These are phyloP conservation scores for Rhodotorula sp. DNA, from an alignment of 1,284 basidiomycete species.

Conservation along the genomic window DNA sequence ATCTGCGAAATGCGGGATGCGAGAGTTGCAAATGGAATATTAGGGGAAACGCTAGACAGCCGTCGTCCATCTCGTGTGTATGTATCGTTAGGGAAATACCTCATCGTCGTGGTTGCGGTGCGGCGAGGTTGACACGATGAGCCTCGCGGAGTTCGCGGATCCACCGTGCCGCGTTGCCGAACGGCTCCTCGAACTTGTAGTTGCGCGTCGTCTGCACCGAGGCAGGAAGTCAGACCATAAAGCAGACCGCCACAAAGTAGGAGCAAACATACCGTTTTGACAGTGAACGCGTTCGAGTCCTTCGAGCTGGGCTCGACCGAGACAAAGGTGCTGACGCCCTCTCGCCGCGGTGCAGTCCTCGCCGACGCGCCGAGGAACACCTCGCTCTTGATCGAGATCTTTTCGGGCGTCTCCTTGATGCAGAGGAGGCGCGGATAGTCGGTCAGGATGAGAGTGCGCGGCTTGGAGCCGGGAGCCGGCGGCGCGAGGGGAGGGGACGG, in stretches of 20 bases:
- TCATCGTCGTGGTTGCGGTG: background rate
- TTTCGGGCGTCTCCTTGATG: slow-evolving; percentile 52
- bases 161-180: slow-evolving; percentile 34
- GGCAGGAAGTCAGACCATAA: background rate
- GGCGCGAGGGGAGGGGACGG: slow-evolving; percentile 21
- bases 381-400: slow-evolving; percentile 53
- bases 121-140: slow-evolving; percentile 9
- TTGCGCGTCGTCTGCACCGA: slow-evolving; percentile 24
- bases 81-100: too few species aligned
- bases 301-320: slow-evolving; percentile 21
- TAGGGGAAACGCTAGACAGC: too few species aligned
- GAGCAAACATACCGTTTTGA: slow-evolving; percentile 30
- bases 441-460: slow-evolving; percentile 55
- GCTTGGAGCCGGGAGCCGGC: slow-evolving; percentile 45
- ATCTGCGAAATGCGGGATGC: too few species aligned
- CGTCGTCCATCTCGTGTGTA: too few species aligned
- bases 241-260: too few species aligned
- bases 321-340: slow-evolving; percentile 30
- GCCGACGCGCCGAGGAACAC: slow-evolving; percentile 47
- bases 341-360: slow-evolving; percentile 14
- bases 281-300: slow-evolving; percentile 20
- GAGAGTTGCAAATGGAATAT: too few species aligned
- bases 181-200: slow-evolving; percentile 38
- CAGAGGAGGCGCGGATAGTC: slow-evolving; percentile 56
- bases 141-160: slow-evolving; percentile 33